Evolutionary conservation across 768 basidiomycete species (phyloP), one percentile per base, ranked within the genome.

Genomic region (Sporobolomyces phaffii): DNA sequence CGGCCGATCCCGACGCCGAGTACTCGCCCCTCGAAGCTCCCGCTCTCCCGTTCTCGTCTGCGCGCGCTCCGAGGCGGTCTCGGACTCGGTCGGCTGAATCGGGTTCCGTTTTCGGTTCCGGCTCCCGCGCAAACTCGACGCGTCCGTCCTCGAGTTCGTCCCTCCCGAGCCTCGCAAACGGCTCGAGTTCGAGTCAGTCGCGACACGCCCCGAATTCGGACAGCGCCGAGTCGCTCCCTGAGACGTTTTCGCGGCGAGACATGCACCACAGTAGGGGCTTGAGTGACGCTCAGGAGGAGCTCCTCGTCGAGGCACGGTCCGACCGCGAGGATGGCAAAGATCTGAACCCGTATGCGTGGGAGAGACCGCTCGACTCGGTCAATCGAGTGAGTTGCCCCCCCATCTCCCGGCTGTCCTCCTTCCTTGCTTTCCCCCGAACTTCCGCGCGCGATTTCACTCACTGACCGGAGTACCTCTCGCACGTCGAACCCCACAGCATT

Each of bases 281-380:
- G 33, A 58, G 60, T 54, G 31, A 47, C 43, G 49, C 66, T 29
- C 64, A 70, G 57, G 69, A 70, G 57, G 64, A 70, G 34, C 47
- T 70, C 1, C 60, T 66, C n/a, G 49, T 41, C 28, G 64, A 58
- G 24, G 56, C 56, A 45, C 41, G 28, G 9, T 44, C 54, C 17
- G 69, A 62, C 10, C 20, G 31, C 0, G 64, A 41, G n/a, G 24
- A 33, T 22, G 62, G 62, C 45, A 54, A 28, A 20, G 43, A 28
- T 17, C 9, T 36, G 6, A 62, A 70, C 45, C 69, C 69, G 24
- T 70, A 70, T 47, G 20, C 64, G 40, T 63, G 47, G 51, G 69
- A 70, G 47, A 22, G 69, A 20, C 69, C 69, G 0, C 61, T 70
- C 26, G 69, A 70, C 15, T 31, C 69, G 1, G 61, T 70, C 57